phyloP scores from a whole-genome alignment of 805 yeast genomes.

The Metschnikowia kofuensis region DNA sequence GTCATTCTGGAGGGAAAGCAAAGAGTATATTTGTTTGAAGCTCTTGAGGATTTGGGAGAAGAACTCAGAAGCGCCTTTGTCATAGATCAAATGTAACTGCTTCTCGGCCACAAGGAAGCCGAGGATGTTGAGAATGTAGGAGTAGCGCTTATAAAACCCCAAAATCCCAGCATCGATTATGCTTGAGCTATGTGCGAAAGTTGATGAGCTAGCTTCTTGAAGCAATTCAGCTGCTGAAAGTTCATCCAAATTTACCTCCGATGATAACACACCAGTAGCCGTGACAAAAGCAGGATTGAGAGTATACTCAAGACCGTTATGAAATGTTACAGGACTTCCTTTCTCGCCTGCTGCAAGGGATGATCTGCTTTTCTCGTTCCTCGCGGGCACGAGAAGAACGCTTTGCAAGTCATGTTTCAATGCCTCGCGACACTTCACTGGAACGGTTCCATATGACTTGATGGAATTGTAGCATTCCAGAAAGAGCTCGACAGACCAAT shows the following conservation, averaged over 20 bases:
- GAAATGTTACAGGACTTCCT: constrained; percentile 38
- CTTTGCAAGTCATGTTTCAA: constrained; percentile 29
- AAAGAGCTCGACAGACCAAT: constrained; percentile 16
- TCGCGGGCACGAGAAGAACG: constrained; percentile 32
- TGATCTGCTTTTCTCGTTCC: constrained; percentile 24
- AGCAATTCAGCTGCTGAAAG: constrained; percentile 68
- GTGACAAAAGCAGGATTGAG: constrained; percentile 66
- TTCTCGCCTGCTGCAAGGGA: constrained; percentile 12
- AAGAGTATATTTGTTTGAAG: constrained; percentile 56
- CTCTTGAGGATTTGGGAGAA: constrained; percentile 49
- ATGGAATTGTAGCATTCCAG: constrained; percentile 16
- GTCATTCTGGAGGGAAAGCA: constrained; percentile 54
- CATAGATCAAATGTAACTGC: constrained; percentile 23
- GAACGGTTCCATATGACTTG: constrained; percentile 5
- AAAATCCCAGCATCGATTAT: constrained; percentile 63
- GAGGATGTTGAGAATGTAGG: constrained; percentile 68
- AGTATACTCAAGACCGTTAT: constrained; percentile 56
- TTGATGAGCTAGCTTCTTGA: constrained; percentile 39
- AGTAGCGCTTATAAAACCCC: constrained; percentile 65
- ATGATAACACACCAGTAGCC: constrained; percentile 57
- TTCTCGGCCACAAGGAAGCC: constrained; percentile 27
- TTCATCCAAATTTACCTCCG: constrained; percentile 61
- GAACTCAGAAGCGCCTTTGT: constrained; percentile 17
- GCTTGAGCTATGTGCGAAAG: constrained; percentile 45
- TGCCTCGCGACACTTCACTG: constrained; percentile 6